phyloP scores from a whole-genome alignment of 495 filamentous ascomycete species.

The Trypethelium eluteriae region DNA sequence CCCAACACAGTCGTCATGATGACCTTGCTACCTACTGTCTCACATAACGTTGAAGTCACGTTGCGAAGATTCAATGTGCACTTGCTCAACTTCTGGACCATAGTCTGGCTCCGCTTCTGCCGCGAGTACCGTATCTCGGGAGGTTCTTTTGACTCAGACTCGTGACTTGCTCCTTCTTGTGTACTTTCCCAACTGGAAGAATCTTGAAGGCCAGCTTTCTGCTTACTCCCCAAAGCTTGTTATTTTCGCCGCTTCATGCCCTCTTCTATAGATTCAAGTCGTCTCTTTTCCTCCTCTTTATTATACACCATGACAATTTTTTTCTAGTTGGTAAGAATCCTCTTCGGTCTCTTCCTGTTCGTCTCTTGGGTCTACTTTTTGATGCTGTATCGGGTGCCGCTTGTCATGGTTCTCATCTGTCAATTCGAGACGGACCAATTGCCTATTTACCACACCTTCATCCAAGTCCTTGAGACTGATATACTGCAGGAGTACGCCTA shows the following conservation, averaged over 20 bases:
- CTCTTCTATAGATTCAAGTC: background rate
- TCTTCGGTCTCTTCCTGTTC: background rate
- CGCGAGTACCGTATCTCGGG: background rate
- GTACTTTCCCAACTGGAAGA: background rate
- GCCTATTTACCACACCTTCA: conserved; percentile 47
- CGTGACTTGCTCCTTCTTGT: background rate
- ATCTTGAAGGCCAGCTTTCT: background rate
- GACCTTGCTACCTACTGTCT: background rate
- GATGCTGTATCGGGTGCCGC: background rate
- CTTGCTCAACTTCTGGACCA: background rate
- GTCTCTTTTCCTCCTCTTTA: background rate
- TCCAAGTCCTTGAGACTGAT: conserved; percentile 63
- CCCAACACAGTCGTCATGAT: no score
- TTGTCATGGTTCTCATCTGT: background rate
- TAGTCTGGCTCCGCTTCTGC: background rate
- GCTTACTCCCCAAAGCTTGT: background rate
- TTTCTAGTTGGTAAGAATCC: background rate
- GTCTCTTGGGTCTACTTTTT: background rate
- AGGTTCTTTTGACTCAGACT: background rate
- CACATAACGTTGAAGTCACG: background rate
- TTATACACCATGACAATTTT: background rate
- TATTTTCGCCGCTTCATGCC: background rate
- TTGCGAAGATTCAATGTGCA: background rate
- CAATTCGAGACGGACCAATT: conserved; percentile 23
- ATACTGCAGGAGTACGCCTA: conserved; percentile 57